Evolutionary conservation across 1,139 yeast species (phyloP).

Genomic region (Saccharomyces uvarum): DNA sequence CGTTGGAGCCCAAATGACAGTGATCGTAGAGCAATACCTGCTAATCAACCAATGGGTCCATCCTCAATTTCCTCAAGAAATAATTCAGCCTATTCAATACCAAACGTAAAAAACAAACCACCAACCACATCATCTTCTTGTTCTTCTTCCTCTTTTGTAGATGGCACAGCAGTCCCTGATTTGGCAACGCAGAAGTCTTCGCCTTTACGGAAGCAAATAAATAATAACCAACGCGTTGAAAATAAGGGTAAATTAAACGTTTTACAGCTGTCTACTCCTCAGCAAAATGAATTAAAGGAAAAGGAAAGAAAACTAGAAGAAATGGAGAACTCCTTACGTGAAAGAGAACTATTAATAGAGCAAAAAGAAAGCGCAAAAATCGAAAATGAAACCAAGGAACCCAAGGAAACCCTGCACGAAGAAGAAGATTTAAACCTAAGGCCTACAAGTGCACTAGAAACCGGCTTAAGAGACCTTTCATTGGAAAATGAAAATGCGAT

Average conservation of each 20-base stretch:
- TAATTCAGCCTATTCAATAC: not conserved
- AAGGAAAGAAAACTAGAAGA: constrained; percentile 11
- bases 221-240: not conserved
- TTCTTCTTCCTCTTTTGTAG: not conserved
- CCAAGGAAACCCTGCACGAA: not conserved
- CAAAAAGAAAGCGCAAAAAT: constrained; percentile 1
- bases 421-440: constrained; percentile 14
- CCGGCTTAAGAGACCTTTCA: constrained; percentile 14
- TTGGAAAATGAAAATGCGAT: constrained; percentile 7
- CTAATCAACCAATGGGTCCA: not conserved
- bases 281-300: constrained; percentile 18
- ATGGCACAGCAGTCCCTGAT: not conserved
- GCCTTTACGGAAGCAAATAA: constrained; percentile 10
- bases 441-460: constrained; percentile 19
- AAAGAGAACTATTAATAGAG: constrained; percentile 6
- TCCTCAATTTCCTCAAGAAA: not conserved
- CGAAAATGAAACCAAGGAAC: not conserved
- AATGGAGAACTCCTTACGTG: constrained; percentile 10
- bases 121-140: not conserved
- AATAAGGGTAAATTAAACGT: constrained; percentile 20
- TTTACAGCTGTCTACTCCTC: constrained; percentile 22
- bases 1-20: constrained; percentile 4
- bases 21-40: constrained; percentile 3
- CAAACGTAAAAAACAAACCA: not conserved
- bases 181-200: constrained; percentile 5